Evolutionary conservation across 768 basidiomycete genomes (phyloP).

Genomic region (Russula olivacea): DNA sequence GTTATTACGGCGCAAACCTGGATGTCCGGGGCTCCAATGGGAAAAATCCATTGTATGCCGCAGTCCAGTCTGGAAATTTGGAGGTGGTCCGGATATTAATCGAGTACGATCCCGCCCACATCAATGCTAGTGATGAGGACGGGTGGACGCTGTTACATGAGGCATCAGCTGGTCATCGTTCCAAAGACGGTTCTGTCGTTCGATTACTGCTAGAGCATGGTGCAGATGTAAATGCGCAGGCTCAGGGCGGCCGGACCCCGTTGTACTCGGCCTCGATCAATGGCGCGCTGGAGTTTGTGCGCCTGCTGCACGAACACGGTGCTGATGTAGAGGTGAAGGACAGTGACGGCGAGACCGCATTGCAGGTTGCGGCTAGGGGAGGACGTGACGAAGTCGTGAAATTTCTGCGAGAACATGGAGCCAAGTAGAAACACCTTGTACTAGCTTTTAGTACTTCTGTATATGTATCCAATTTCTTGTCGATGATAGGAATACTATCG

Average conservation of each 20-base stretch:
- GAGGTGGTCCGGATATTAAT: neutral
- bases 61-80: neutral
- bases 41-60: neutral
- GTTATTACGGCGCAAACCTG: neutral
- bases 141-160: neutral
- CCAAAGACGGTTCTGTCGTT: neutral
- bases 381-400: too few relatives aligned
- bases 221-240: neutral
- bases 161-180: neutral
- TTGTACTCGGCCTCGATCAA: neutral
- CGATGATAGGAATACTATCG: too few relatives aligned
- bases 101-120: neutral
- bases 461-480: too few relatives aligned
- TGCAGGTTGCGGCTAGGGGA: neutral
- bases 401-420: neutral
- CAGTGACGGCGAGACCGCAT: neutral
- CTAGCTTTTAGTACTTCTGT: too few relatives aligned
- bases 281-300: neutral
- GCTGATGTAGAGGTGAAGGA: neutral
- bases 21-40: accelerated
- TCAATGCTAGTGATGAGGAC: neutral
- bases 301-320: neutral
- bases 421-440: neutral
- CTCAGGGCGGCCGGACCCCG: neutral
- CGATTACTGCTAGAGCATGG: neutral